Percentiles rank a stretch among this genome's conserved stretches.
phyloP scores from a whole-genome alignment of 495 filamentous ascomycete genomes.

The Aspergillus bertholletiae region DNA sequence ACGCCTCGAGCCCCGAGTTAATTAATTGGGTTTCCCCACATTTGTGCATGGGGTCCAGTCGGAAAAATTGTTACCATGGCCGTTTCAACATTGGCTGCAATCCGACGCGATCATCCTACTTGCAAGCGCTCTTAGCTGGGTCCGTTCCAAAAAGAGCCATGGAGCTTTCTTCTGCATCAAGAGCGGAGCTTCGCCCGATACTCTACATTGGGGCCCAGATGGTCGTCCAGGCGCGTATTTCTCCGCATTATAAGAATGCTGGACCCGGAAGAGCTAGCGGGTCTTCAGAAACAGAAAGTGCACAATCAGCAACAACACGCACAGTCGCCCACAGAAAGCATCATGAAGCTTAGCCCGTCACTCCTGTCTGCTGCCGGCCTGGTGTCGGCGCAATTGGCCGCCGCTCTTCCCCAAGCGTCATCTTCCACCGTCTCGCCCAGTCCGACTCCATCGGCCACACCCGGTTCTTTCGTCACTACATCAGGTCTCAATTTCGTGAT shows the following conservation, averaged over 20 bases:
- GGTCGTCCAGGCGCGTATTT: not conserved
- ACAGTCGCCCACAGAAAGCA: not conserved
- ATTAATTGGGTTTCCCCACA: not conserved
- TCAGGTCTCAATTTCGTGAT: conserved; percentile 57
- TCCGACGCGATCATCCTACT: not conserved
- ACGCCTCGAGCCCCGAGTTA: not conserved
- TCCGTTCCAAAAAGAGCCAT: not conserved
- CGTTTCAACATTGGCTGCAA: not conserved
- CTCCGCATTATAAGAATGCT: not conserved
- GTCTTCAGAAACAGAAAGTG: not conserved
- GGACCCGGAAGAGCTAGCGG: no score
- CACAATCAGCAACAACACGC: not conserved
- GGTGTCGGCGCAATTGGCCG: conserved; percentile 11
- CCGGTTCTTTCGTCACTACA: conserved; percentile 39
- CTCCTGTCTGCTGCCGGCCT: conserved; percentile 61
- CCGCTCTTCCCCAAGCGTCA: conserved; percentile 9
- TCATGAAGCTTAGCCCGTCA: conserved; percentile 10
- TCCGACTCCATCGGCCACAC: not conserved
- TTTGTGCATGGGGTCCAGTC: not conserved
- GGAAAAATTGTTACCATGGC: not conserved
- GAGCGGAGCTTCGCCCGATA: not conserved
- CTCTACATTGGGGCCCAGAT: not conserved
- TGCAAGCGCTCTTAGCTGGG: not conserved
- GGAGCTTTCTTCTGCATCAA: not conserved
- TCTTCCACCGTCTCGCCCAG: not conserved